Evolutionary conservation across 2,329 filamentous ascomycete species (phyloP), one percentile per base, ranked within the genome.

Genomic region (Ophiostoma perfectum): DNA sequence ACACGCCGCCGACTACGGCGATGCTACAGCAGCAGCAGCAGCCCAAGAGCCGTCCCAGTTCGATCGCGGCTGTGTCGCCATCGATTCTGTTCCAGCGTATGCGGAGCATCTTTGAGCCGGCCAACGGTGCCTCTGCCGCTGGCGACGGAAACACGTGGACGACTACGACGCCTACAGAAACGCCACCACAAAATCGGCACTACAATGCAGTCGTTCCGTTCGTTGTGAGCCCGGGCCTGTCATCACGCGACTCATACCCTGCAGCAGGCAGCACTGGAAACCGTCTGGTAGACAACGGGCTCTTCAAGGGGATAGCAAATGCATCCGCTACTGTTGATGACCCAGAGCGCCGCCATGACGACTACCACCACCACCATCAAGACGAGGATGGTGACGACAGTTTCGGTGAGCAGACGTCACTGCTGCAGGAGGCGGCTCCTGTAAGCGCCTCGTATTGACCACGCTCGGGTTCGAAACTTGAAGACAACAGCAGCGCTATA

Each of bases 31-130:
- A 44, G 42, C 42, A 44, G 18, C 49, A 52, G 49, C 49, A 63
- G 39, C 60, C 60, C 18, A 65, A 38, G 36, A 66, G 65, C 66
- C 65, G 60, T 66, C 69, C 65, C n/a, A 71, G 64, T 60, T 73
- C 72, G 4, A 68, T 70, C 11, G 67, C 66, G 16, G 63, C 69
- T 12, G 69, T 71, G 8, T 67, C 70, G 0, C 74, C 74, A 1
- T 74, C 73, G 9, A 75, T 73, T 14, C 72, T 81, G 27, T 80
- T 81, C 73, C 75, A 78, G 66, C 76, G 76, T 44, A 78, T 81
- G 76, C 76, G 79, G 36, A 79, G 72, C 69, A 77, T 81, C 55
- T 81, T 81, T 66, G 79, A 81, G 70, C 73, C 72, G 39, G 70
- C 71, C 0, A 27, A 72, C 18, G 69, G 65, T 58, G 42, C 11